Percentiles rank a stretch among this genome's conserved stretches.
These are phyloP conservation scores for Trichosporon asahii DNA, from an alignment of 1,284 basidiomycete genomes.

Conservation along the genomic window DNA sequence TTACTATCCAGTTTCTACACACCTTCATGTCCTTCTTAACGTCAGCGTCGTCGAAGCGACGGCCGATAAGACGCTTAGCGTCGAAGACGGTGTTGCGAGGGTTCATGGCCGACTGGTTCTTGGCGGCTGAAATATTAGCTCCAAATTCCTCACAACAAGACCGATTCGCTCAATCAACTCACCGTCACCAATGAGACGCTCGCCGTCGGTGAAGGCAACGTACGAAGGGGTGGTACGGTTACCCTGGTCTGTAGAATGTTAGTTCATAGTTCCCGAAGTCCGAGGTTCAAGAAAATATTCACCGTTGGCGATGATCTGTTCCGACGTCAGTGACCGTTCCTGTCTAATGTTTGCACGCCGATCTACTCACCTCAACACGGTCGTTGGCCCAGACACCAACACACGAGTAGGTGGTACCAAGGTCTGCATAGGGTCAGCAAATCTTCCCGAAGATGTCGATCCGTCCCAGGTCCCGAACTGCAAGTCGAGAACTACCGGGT, in stretches of 20 bases:
- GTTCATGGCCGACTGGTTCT: slow-evolving; percentile 97
- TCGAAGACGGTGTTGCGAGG: slow-evolving; percentile 94
- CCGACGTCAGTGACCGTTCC: slow-evolving; percentile 20
- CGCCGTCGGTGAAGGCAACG: slow-evolving; percentile 94
- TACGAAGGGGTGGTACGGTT: slow-evolving; percentile 99
- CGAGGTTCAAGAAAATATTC: slow-evolving; percentile 21
- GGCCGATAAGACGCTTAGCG: slow-evolving; percentile 95
- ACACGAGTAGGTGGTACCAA: slow-evolving; percentile 58
- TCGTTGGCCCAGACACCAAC: slow-evolving; percentile 99
- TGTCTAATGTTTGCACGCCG: neutral
- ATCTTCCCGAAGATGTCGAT: neutral
- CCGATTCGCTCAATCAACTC: slow-evolving; percentile 17
- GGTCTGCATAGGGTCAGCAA: slow-evolving; percentile 38
- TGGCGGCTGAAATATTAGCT: slow-evolving; percentile 63
- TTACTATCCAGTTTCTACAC: slow-evolving; percentile 41
- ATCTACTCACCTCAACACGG: slow-evolving; percentile 63
- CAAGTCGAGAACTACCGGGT: neutral
- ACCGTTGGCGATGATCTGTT: slow-evolving; percentile 87
- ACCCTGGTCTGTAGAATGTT: slow-evolving; percentile 67
- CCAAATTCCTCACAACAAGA: neutral
- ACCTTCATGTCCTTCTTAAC: slow-evolving; percentile 65
- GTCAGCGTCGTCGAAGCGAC: slow-evolving; percentile 74
- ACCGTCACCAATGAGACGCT: slow-evolving; percentile 94
- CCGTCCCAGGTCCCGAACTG: neutral
- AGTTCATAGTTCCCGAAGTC: neutral